Conservation (phyloP, 1,139 yeast genomes). For the Blastobotrys serpentis region DNA sequence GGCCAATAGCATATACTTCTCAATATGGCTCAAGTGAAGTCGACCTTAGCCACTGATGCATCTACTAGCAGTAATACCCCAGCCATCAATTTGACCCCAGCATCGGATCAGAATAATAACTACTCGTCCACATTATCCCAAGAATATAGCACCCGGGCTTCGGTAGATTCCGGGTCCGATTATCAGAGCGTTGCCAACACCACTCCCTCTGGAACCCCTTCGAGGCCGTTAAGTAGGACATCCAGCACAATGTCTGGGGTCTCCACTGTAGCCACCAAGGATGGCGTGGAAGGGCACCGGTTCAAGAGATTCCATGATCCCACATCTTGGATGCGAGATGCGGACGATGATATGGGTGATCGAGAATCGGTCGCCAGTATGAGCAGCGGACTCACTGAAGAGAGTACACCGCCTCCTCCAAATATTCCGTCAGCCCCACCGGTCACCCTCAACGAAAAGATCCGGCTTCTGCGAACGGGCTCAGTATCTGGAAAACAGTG, state of each 20-base stretch:
- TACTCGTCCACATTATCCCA: not conserved
- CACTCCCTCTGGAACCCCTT: constrained; percentile 23
- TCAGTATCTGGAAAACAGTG: constrained; percentile 14
- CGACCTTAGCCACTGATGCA: not conserved
- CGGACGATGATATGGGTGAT: constrained; percentile 1
- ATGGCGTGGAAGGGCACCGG: constrained; percentile 65
- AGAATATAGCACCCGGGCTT: constrained; percentile 32
- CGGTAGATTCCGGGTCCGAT: constrained; percentile 38
- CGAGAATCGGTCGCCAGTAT: constrained; percentile 4
- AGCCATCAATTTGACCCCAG: constrained; percentile 9
- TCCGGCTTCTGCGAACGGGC: constrained; percentile 34
- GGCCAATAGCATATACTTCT: not conserved
- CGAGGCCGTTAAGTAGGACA: constrained; percentile 59
- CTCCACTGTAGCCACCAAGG: constrained; percentile 71
- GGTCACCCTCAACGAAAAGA: constrained; percentile 35
- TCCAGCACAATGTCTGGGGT: constrained; percentile 59
- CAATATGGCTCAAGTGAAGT: constrained; percentile 9
- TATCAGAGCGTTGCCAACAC: constrained; percentile 27
- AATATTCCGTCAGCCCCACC: constrained; percentile 35
- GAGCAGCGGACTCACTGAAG: constrained; percentile 2
- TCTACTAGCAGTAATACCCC: not conserved
- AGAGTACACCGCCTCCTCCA: constrained; percentile 22
- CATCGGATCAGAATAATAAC: constrained; percentile 6
- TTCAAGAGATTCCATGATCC: constrained; percentile 49
- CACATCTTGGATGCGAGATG: not conserved